phyloP scores from a whole-genome alignment of 306 rosid genomes.

The Parietaria judaica region DNA sequence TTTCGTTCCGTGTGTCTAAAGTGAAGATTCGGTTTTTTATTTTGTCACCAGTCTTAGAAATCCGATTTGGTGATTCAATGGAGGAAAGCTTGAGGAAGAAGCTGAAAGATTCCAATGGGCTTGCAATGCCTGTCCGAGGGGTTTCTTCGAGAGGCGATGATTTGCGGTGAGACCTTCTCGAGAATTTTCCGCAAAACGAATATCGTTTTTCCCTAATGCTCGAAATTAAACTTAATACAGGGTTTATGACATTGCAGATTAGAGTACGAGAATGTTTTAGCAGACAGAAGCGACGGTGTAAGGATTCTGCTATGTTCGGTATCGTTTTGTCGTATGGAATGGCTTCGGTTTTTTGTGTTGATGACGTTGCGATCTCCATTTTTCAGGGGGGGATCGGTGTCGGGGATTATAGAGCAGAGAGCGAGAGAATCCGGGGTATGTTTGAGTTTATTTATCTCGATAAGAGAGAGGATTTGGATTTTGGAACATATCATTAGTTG shows the following conservation, averaged over 20 bases:
- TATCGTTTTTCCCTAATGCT: neutral
- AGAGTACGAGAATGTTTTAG: constrained; percentile 4
- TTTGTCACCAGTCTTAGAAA: too few relatives aligned
- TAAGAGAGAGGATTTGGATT: neutral
- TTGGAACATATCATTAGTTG: neutral
- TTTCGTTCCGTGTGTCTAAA: too few relatives aligned
- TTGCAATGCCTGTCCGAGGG: constrained; percentile 13
- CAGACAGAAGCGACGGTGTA: constrained; percentile 13
- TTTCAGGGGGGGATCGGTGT: constrained; percentile 15
- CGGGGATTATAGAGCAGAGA: constrained; percentile 10
- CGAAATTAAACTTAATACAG: constrained; percentile 6
- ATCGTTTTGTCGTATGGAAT: neutral
- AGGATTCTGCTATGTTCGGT: neutral
- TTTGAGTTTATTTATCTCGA: neutral
- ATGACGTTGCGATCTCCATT: neutral
- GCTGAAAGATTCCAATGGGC: constrained; percentile 15
- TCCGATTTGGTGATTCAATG: constrained; percentile 12
- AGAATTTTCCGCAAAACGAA: neutral
- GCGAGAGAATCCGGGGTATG: constrained; percentile 21
- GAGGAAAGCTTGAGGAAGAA: constrained; percentile 19
- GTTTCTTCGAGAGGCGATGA: constrained; percentile 12
- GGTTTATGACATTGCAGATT: constrained; percentile 10
- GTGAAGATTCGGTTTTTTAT: too few relatives aligned
- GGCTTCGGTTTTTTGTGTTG: neutral
- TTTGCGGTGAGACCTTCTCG: too few relatives aligned